Base-by-base conservation (phyloP, 306 rosid genomes). In the Geum urbanum region DNA sequence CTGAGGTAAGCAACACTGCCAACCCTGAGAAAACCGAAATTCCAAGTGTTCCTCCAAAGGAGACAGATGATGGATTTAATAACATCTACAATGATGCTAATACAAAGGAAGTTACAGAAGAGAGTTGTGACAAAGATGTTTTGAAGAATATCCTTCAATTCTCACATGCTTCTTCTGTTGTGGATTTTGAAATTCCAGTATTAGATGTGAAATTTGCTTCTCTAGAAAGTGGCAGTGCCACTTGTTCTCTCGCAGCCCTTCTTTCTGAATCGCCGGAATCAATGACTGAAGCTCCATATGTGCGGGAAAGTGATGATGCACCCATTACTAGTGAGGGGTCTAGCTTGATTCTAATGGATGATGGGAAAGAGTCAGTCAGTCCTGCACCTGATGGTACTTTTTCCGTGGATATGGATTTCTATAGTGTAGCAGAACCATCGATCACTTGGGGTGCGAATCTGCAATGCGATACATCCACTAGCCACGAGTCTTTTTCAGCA, bases 131-230 rank as follows among this genome's bases (percentile, higher is more conserved):
- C 63, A 76, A 70, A 71, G 86, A 87, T 76, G 74, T 81, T 46
- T 74, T 94, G 72, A 80, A 64, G 79, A 86, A 84, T 59, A 82
- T 86, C 72, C 87, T 89, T 66, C 92, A 83, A 71, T 74, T 83
- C 85, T 76, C 89, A 40, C 70, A 52, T n/a, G 64, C 86, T 27
- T 73, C 85, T 52, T 73, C 88, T 5, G 59, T 41, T 68, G 85
- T 91, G 63, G 82, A 95, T 82, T 95, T 89, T 47, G 77, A 86
- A 45, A 67, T 54, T 73, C 80, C 95, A 56, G 81, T 95, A 39
- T 73, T 89, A 86, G 96, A 94, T 78, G 97, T 91, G 62, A 77
- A 84, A 72, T 91, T 95, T 64, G 54, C 63, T 61, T 77, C 95
- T 57, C 77, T 69, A 67, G 80, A 50, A 18, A 73, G 68, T 67